A percentile compares a stretch with the other conserved stretches of the same genome.
Conservation (phyloP, 1,284 basidiomycete species). For the Cryptococcus floricola region DNA sequence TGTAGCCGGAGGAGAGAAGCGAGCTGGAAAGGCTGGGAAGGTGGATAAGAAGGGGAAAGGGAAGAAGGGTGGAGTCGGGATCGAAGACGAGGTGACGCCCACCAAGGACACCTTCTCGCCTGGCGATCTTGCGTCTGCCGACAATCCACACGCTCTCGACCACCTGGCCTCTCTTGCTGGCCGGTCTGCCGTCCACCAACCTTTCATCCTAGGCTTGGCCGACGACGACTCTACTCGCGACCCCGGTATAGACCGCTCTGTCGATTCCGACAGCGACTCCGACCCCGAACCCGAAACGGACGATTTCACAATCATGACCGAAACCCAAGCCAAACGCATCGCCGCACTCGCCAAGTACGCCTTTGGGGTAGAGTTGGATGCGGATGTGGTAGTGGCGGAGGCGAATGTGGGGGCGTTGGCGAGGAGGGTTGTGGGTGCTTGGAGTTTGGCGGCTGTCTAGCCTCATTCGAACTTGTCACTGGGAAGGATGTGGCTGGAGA, state of each 20-base stretch:
- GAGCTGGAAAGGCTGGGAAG: background rate
- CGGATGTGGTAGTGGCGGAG: slow-evolving; percentile 87
- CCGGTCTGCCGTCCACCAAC: background rate
- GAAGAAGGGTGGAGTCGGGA: background rate
- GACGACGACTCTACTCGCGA: too few relatives aligned
- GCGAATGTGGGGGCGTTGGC: slow-evolving; percentile 81
- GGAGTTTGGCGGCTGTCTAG: slow-evolving; percentile 49
- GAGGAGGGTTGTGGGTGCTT: slow-evolving; percentile 75
- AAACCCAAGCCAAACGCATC: slow-evolving; percentile 82
- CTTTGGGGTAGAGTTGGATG: slow-evolving; percentile 81
- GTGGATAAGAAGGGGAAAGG: background rate
- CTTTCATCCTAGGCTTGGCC: background rate
- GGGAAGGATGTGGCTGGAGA: too few relatives aligned
- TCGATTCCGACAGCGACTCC: background rate
- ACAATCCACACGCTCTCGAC: background rate
- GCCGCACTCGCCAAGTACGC: slow-evolving; percentile 69
- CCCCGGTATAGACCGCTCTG: background rate
- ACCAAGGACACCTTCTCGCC: too few relatives aligned
- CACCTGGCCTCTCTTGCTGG: background rate
- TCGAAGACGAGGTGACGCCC: too few relatives aligned
- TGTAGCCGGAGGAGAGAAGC: too few relatives aligned
- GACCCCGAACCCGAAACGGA: slow-evolving; percentile 60
- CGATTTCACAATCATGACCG: slow-evolving; percentile 92
- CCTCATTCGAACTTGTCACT: too few relatives aligned
- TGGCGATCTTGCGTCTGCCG: background rate